Evolutionary conservation across 2,329 filamentous ascomycete genomes (phyloP).

Genomic region (Chaetomiaceae sp.): DNA sequence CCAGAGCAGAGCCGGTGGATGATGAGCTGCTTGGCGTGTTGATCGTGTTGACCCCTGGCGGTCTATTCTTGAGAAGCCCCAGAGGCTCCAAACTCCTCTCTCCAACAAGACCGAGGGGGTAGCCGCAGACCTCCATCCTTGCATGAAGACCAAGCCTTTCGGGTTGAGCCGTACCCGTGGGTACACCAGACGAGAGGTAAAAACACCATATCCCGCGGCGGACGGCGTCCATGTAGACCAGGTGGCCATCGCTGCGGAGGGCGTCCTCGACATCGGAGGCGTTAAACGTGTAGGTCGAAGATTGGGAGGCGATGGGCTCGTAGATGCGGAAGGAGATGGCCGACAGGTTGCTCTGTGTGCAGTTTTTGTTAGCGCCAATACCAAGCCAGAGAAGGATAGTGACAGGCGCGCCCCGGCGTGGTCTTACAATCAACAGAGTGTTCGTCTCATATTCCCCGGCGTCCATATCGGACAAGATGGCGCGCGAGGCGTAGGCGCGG

Average conservation of each 20-base stretch:
- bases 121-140: conserved; percentile 42
- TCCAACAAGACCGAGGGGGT: conserved; percentile 42
- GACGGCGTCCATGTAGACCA: conserved; percentile 49
- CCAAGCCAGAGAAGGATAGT: background rate
- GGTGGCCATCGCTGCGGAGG: conserved; percentile 49
- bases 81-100: conserved; percentile 49
- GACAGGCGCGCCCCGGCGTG: background rate
- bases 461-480: conserved; percentile 50
- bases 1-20: conserved; percentile 39
- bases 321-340: conserved; percentile 54
- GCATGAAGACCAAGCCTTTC: conserved; percentile 34
- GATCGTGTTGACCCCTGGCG: conserved; percentile 36
- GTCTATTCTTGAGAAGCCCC: conserved; percentile 44
- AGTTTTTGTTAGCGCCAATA: background rate
- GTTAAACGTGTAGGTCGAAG: conserved; percentile 42
- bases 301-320: conserved; percentile 43
- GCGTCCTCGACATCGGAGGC: conserved; percentile 49
- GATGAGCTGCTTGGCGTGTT: conserved; percentile 47
- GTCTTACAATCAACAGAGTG: conserved; percentile 53
- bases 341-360: conserved; percentile 51
- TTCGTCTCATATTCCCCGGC: conserved; percentile 61
- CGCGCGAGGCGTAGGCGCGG: conserved; percentile 24
- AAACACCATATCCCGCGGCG: conserved; percentile 54
- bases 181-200: conserved; percentile 43
- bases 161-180: conserved; percentile 23